Evolutionary conservation across 768 basidiomycete genomes (phyloP).

Genomic region (Auricularia heimuer): DNA sequence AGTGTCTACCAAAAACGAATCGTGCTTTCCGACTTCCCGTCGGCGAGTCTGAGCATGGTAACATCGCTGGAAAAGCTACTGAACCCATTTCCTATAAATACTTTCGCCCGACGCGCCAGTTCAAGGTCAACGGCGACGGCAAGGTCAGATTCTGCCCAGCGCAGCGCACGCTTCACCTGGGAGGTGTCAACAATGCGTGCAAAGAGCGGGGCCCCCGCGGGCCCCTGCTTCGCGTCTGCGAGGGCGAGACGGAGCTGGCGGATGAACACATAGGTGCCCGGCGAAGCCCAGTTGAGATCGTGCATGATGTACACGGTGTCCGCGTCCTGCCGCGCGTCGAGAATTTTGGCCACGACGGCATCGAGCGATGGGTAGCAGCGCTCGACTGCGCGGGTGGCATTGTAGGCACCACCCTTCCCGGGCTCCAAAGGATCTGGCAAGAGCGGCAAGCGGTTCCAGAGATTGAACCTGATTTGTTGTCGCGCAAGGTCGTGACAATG

Average conservation of each 20-base stretch:
- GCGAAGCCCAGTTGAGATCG: conserved; percentile 4
- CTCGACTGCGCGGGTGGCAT: neutral
- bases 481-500: neutral
- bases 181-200: neutral
- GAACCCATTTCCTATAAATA: conserved; percentile 5
- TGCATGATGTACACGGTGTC: conserved; percentile 3
- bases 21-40: conserved; percentile 1
- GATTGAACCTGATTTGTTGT: neutral
- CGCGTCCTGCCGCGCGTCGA: neutral
- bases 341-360: neutral
- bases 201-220: neutral
- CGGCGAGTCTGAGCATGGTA: conserved; percentile 1
- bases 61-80: conserved; percentile 6
- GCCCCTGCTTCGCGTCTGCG: neutral
- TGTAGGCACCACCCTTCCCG: neutral
- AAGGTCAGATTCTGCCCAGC: conserved; percentile 2
- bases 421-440: neutral
- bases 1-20: conserved; percentile 1
- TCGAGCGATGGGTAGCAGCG: conserved; percentile 3
- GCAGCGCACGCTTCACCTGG: neutral
- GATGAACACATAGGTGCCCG: conserved; percentile 2
- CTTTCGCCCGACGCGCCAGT: conserved; percentile 4
- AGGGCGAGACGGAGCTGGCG: neutral
- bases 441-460: conserved; percentile 4
- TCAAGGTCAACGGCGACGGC: conserved; percentile 4